A percentile compares a stretch with the other conserved stretches of the same genome.
These are phyloP conservation scores for Alternaria incomplexa DNA, from an alignment of 2,329 filamentous ascomycete genomes.

Conservation along the genomic window DNA sequence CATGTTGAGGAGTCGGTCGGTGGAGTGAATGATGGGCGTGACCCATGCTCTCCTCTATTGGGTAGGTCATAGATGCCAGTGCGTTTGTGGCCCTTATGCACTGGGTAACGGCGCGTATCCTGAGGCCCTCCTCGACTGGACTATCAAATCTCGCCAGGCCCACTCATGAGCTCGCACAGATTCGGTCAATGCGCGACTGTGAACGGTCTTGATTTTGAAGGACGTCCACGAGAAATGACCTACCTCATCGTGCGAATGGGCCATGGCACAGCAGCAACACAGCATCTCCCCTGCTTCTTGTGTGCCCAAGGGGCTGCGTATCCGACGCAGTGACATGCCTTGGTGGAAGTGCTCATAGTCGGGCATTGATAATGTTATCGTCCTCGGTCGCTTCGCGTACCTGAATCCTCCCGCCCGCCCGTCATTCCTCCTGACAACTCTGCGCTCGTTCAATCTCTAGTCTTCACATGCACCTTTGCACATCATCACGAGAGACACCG, in stretches of 20 bases:
- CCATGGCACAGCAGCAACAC: slow-evolving; percentile 1
- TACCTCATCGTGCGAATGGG: neutral
- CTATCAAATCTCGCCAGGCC: neutral
- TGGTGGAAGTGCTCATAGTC: neutral
- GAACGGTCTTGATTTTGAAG: neutral
- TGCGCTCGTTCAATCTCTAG: slow-evolving; percentile 12
- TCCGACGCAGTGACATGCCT: neutral
- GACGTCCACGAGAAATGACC: neutral
- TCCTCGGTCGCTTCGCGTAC: slow-evolving; percentile 7
- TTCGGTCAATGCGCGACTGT: neutral
- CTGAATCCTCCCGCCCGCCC: slow-evolving; percentile 14
- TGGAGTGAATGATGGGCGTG: slow-evolving; percentile 11
- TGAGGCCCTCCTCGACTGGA: neutral
- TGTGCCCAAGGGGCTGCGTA: neutral
- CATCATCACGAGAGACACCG: slow-evolving; percentile 29
- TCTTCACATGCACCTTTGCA: slow-evolving; percentile 22
- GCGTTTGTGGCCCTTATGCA: slow-evolving; percentile 14
- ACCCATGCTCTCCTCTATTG: slow-evolving; percentile 6
- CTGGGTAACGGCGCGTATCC: slow-evolving; percentile 20
- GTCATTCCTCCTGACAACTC: slow-evolving; percentile 19
- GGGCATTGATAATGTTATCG: neutral
- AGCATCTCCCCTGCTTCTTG: slow-evolving; percentile 3
- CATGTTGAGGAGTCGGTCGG: slow-evolving; percentile 8
- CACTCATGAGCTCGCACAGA: neutral
- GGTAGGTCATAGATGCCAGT: slow-evolving; percentile 8